Evolutionary conservation across 1,139 yeast species (phyloP), one percentile per base, ranked within the genome.

Genomic region (Hansenula sp.): DNA sequence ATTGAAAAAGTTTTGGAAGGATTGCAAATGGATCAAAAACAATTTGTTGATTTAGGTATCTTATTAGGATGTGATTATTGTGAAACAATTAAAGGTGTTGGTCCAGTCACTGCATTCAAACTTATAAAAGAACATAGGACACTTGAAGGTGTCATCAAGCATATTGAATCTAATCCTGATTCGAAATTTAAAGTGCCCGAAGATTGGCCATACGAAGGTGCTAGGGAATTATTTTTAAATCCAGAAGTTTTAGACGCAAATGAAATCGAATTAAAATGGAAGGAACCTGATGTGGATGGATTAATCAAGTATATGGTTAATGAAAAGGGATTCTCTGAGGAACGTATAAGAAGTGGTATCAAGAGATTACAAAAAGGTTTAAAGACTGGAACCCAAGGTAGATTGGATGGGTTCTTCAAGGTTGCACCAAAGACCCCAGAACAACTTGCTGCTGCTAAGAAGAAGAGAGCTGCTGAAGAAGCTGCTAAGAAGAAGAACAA

Each of bases 1-100:
- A 77, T 85, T 35, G 69, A 68, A 6, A 73, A 75, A 42, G 94
- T 88, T 0, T 65, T 90, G 44, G 83, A 80, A 49, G 95, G 90
- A 1, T 69, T 92, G 45, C 92, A 74, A 22, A 69, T 92, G 72
- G 77, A 79, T 37, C 70, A 75, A 41, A 75, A 74, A 22, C 84
- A 89, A 43, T 92, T 92, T 61, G 77, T 94, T 40, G 99, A 92
- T 60, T 65, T 92, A 55, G 90, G 98, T 66, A 92, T 94, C 37
- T 69, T 92, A 54, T 68, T 94, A 34, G 99, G 99, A 1, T 92
- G 98, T 64, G 99, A 92, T 66, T 92, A 92, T 62, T 88, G 96
- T 66, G 97, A 92, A 50, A 86, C 96, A 2, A 90, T 94, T 44
- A 78, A 79, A 50, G 98, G 98, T 13, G 82, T 94, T 41, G 99